Evolutionary conservation across 805 yeast genomes (phyloP).

Genomic region (Kodamaea kakaduensis): DNA sequence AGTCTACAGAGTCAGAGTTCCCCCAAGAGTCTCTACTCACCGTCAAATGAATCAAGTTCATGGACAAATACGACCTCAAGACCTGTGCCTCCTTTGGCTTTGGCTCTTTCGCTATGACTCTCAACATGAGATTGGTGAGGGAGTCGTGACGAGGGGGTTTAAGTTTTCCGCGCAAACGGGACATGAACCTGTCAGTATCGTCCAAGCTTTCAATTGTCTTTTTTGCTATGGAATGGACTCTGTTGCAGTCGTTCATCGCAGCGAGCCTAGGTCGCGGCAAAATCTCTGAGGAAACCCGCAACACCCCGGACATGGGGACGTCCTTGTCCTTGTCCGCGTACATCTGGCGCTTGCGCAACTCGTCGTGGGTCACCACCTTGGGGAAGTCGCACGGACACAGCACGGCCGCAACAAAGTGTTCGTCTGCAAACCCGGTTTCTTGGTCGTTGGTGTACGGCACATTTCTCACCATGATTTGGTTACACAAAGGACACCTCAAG

Average conservation of each 20-base stretch:
- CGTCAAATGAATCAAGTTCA: conserved; percentile 14
- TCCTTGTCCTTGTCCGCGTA: conserved; percentile 12
- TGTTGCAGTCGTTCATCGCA: too few species aligned
- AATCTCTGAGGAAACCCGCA: conserved; percentile 8
- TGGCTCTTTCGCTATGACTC: too few species aligned
- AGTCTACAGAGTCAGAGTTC: too few species aligned
- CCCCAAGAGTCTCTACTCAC: background rate
- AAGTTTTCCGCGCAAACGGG: too few species aligned
- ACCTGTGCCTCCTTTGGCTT: too few species aligned
- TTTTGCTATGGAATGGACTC: too few species aligned
- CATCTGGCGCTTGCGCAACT: conserved; percentile 18
- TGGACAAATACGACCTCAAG: conserved; percentile 7
- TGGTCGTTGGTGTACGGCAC: conserved; percentile 12
- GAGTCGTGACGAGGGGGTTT: too few species aligned
- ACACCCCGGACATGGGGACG: conserved; percentile 9
- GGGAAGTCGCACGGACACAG: conserved; percentile 1
- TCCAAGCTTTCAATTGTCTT: too few species aligned
- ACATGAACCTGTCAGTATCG: too few species aligned
- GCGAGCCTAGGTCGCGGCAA: too few species aligned
- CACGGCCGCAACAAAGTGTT: too few species aligned
- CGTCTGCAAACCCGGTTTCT: conserved; percentile 16
- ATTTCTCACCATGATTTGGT: conserved; percentile 3
- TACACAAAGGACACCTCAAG: conserved; percentile 15
- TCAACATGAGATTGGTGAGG: too few species aligned
- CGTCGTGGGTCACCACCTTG: conserved; percentile 17